phyloP scores from a whole-genome alignment of 176 grass and related monocot species.

The Carex parvula region DNA sequence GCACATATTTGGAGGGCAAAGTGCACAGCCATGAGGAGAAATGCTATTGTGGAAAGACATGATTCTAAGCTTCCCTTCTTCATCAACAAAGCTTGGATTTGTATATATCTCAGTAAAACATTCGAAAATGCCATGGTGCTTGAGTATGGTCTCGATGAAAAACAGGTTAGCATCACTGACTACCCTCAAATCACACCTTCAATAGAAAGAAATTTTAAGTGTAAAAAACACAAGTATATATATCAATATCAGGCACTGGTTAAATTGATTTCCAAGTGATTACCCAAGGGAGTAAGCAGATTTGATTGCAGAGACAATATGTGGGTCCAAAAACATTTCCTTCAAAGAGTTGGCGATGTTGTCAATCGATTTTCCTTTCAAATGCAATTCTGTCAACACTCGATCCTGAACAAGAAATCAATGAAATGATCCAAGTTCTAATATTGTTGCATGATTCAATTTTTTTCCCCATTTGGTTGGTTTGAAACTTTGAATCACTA shows the following conservation, averaged over 20 bases:
- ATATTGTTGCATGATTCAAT: too few relatives aligned
- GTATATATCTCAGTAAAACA: constrained; percentile 76
- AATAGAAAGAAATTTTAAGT: background rate
- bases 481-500: background rate
- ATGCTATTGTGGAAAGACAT: constrained; percentile 47
- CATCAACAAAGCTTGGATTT: constrained; percentile 52
- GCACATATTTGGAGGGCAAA: constrained; percentile 91
- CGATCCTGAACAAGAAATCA: constrained; percentile 44
- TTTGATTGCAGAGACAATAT: constrained; percentile 53
- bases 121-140: constrained; percentile 51
- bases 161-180: constrained; percentile 79
- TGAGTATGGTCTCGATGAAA: constrained; percentile 83
- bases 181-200: constrained; percentile 70
- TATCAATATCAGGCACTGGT: background rate
- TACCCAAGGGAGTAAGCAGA: constrained; percentile 50
- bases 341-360: constrained; percentile 57
- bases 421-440: background rate
- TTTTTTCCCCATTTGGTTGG: too few relatives aligned
- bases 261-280: background rate
- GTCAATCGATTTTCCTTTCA: constrained; percentile 43
- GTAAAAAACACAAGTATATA: background rate
- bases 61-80: constrained; percentile 60
- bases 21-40: constrained; percentile 54
- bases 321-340: constrained; percentile 46
- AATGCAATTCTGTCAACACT: constrained; percentile 78